phyloP scores from a whole-genome alignment of 371 early-diverging fungal genomes.

The Zopfochytrium polystomum region DNA sequence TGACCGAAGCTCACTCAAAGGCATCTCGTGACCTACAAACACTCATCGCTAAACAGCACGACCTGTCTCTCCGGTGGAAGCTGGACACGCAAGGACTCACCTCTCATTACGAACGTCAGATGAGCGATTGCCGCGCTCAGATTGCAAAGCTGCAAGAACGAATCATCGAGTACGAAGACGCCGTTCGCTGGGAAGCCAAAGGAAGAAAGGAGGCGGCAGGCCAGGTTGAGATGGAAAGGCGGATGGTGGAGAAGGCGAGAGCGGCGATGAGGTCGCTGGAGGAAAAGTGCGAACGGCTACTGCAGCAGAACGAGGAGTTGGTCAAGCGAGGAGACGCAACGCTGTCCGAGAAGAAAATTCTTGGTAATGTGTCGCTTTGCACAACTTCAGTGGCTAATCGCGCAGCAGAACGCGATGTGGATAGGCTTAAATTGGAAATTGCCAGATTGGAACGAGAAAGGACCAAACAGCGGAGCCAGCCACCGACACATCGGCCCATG shows the following conservation, averaged over 20 bases:
- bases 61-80: slow-evolving; percentile 24
- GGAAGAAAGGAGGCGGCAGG: slow-evolving; percentile 23
- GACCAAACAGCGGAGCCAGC: slow-evolving; percentile 8
- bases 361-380: slow-evolving; percentile 27
- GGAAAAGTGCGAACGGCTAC: slow-evolving; percentile 20
- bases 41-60: slow-evolving; percentile 37
- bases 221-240: slow-evolving; percentile 33
- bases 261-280: slow-evolving; percentile 23
- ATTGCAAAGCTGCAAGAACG: slow-evolving; percentile 5
- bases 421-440: slow-evolving; percentile 29
- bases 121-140: slow-evolving; percentile 24
- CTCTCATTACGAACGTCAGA: slow-evolving; percentile 22
- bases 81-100: slow-evolving; percentile 21
- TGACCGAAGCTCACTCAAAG: slow-evolving; percentile 32
- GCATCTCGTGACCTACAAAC: slow-evolving; percentile 38
- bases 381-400: neutral
- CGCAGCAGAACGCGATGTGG: slow-evolving; percentile 35
- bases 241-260: slow-evolving; percentile 14
- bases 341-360: slow-evolving; percentile 31
- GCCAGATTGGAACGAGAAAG: slow-evolving; percentile 35
- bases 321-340: slow-evolving; percentile 30
- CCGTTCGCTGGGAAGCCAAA: slow-evolving; percentile 2
- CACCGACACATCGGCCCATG: no score
- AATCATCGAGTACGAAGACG: slow-evolving; percentile 29
- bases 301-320: slow-evolving; percentile 18